Evolutionary conservation across 1,139 yeast species (phyloP), one percentile per base, ranked within the genome.

Genomic region (Pneumocystis carinii): DNA sequence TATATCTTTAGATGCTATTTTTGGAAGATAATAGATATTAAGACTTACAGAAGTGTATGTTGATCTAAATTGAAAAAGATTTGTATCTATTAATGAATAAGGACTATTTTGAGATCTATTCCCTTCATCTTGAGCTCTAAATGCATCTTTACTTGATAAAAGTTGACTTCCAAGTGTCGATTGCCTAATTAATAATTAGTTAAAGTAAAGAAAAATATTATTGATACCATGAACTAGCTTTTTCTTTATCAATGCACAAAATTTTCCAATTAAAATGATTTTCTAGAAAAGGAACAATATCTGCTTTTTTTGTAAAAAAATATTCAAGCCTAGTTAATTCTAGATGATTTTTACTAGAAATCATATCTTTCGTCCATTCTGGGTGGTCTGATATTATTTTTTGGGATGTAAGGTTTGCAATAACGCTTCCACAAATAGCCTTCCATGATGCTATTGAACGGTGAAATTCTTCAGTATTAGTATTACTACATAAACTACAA

Each of bases 401-500:
- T 59, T 60, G 63, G 29, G 64, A 58, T 5, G 64, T 60, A 19
- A 64, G 59, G 32, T 65, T 65, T 29, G 65, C 66, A 61, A 65
- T 39, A 12, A 63, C 60, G 7, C 61, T 62, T n/a, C 65, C 66
- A 53, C 64, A 61, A 19, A 65, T 57, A 36, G 63, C 59, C 29
- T 57, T 61, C 66, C 66, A 65, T 24, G 65, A 59, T 14, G 64
- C 61, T 15, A 55, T 55, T 24, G 61, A 42, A 29, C 66, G 61
- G 6, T 53, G 60, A 48, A 65, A 65, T 8, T 42, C 59, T 39
- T 65, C 66, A 4, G 36, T 39, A 14, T 62, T 60, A 14, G 56
- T 60, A 1, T 55, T 35, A 37, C 59, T 56, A 38, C 66, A 65
- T 36, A 60, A 36, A 38, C 61, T 61, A 60, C 66, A 65, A 19